A percentile compares a stretch with the other conserved stretches of the same genome.
phyloP scores from a whole-genome alignment of 202 grass and related monocot species.

The Zizania palustris region DNA sequence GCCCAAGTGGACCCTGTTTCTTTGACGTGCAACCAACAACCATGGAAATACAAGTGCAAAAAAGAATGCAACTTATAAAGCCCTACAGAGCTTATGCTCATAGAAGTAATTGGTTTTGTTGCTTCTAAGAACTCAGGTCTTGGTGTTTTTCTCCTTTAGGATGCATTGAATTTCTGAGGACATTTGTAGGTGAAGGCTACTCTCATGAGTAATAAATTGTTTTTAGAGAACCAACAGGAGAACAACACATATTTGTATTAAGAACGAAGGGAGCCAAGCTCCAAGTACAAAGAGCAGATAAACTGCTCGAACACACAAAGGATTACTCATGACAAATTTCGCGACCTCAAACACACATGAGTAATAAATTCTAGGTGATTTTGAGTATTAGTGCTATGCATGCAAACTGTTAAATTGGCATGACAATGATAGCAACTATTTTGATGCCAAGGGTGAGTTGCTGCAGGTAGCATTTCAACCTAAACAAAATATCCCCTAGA shows the following conservation, averaged over 20 bases:
- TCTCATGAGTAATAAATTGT: neutral
- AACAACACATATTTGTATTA: no score
- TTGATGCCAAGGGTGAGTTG: slow-evolving; percentile 5
- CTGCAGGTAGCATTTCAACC: slow-evolving; percentile 1
- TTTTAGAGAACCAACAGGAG: no score
- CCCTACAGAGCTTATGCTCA: neutral
- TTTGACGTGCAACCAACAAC: slow-evolving; percentile 1
- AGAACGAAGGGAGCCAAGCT: no score
- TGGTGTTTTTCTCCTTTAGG: neutral
- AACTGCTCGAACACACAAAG: no score
- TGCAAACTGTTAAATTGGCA: neutral
- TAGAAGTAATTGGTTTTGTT: neutral
- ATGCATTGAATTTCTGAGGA: neutral
- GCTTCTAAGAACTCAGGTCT: neutral
- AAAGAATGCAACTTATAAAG: slow-evolving; percentile 35
- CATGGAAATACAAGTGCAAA: slow-evolving; percentile 34
- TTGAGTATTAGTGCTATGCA: slow-evolving; percentile 10
- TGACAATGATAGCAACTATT: neutral
- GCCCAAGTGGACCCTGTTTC: slow-evolving; percentile 37
- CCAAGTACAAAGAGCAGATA: no score
- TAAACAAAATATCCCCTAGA: slow-evolving; percentile 14
- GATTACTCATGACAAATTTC: no score
- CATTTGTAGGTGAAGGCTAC: neutral
- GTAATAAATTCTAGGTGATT: slow-evolving; percentile 1
- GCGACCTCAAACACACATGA: neutral